phyloP scores from a whole-genome alignment of 1,284 basidiomycete genomes.

The Ceratobasidium sp. region DNA sequence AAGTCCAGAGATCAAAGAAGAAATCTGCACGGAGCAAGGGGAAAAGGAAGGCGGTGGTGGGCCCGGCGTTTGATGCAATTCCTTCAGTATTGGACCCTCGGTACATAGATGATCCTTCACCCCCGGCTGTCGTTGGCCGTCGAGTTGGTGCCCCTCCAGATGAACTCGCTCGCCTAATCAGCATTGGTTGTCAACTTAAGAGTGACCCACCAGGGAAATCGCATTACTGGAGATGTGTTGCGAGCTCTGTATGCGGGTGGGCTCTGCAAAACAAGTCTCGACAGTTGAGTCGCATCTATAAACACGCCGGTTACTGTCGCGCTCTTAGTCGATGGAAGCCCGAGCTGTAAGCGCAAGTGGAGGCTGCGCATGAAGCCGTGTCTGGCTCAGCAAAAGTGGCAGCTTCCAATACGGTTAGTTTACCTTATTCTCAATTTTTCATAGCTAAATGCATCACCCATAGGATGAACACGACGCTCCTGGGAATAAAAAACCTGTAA shows the following conservation, averaged over 20 bases:
- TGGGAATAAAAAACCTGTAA: too few species aligned
- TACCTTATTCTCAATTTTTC: too few species aligned
- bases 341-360: neutral
- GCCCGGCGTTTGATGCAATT: neutral
- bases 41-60: too few species aligned
- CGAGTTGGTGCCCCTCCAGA: slow-evolving; percentile 11
- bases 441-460: too few species aligned
- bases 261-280: neutral
- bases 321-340: slow-evolving; percentile 5
- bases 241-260: slow-evolving; percentile 6
- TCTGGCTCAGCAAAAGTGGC: too few species aligned
- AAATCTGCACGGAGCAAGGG: too few species aligned
- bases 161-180: neutral
- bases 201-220: neutral
- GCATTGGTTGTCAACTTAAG: neutral
- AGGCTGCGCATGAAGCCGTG: neutral
- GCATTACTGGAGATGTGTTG: slow-evolving; percentile 4
- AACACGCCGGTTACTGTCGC: neutral
- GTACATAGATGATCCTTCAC: neutral
- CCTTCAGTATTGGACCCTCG: neutral
- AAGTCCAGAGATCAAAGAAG: neutral
- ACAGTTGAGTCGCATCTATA: neutral
- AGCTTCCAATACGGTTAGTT: too few species aligned
- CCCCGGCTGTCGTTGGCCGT: neutral
- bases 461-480: too few species aligned